A percentile compares a stretch with the other conserved stretches of the same genome.
phyloP scores from a whole-genome alignment of 2,329 filamentous ascomycete genomes.

The Teratosphaeria zuluensis region DNA sequence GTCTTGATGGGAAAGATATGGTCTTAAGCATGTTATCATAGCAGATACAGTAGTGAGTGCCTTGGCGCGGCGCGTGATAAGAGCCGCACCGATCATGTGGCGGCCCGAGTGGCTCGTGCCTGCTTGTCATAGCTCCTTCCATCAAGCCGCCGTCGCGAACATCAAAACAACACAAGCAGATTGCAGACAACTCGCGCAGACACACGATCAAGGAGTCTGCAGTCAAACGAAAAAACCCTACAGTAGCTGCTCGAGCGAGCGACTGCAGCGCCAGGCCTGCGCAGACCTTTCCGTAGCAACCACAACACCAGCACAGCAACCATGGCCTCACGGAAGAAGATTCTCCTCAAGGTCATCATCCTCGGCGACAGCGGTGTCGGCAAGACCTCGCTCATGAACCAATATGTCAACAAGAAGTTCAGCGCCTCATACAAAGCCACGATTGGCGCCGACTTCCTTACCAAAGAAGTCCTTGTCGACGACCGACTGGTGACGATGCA shows the following conservation, averaged over 20 bases:
- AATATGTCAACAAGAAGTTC: conserved; percentile 99
- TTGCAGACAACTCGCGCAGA: background rate
- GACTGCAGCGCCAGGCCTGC: background rate
- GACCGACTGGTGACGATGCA: conserved; percentile 98
- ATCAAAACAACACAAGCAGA: background rate
- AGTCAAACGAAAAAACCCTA: background rate
- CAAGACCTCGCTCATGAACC: conserved; percentile 99
- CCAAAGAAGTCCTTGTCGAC: conserved; percentile 94
- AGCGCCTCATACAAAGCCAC: conserved; percentile 99
- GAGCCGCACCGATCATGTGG: background rate
- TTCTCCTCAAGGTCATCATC: conserved; percentile 72
- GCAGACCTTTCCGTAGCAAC: background rate
- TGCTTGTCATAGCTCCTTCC: background rate
- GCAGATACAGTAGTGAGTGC: background rate
- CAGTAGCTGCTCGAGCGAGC: background rate
- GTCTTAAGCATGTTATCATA: too few species aligned
- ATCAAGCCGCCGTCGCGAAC: background rate
- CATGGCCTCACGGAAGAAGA: conserved; percentile 13
- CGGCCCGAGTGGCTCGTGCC: background rate
- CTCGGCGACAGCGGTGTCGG: conserved; percentile 97
- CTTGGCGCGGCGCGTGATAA: background rate
- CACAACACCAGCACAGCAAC: background rate
- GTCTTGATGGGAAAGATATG: background rate
- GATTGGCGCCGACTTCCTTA: conserved; percentile 96
- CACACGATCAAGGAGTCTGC: background rate